Evolutionary conservation across 116 monocot species (phyloP).

Genomic region (Cymodocea nodosa): DNA sequence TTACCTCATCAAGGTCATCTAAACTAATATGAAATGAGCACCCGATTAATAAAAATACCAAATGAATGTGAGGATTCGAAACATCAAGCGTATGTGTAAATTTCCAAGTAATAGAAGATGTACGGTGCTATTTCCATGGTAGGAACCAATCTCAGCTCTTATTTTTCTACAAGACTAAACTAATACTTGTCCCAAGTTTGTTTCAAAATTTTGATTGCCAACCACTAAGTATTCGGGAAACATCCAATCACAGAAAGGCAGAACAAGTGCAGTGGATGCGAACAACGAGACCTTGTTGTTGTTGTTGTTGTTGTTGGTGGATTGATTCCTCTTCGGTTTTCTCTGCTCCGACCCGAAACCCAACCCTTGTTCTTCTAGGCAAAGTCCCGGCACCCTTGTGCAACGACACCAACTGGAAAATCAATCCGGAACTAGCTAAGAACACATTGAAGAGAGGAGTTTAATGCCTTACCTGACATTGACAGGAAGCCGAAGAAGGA

Average conservation of each 20-base stretch:
- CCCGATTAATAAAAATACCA: no score
- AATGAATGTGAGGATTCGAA: no score
- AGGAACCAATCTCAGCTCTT: no score
- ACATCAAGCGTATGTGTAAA: no score
- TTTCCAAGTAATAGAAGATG: no score
- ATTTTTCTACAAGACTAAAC: no score
- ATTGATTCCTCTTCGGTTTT: background rate
- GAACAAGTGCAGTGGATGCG: background rate
- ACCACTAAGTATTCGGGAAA: background rate
- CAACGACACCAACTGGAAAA: background rate
- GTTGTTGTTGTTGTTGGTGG: conserved; percentile 8
- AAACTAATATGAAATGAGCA: no score
- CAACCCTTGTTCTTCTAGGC: conserved; percentile 1
- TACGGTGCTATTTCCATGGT: no score
- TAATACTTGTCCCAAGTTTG: no score
- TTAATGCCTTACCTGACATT: background rate
- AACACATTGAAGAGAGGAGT: background rate
- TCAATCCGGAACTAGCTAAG: background rate
- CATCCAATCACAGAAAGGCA: background rate
- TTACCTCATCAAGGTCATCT: no score
- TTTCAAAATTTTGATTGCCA: no score
- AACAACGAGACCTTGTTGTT: background rate
- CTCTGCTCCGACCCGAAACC: conserved; percentile 10
- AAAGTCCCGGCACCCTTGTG: background rate
- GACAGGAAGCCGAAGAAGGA: background rate